Conservation (phyloP, 148 eudicot genomes). For the Rhododendron ovatum region DNA sequence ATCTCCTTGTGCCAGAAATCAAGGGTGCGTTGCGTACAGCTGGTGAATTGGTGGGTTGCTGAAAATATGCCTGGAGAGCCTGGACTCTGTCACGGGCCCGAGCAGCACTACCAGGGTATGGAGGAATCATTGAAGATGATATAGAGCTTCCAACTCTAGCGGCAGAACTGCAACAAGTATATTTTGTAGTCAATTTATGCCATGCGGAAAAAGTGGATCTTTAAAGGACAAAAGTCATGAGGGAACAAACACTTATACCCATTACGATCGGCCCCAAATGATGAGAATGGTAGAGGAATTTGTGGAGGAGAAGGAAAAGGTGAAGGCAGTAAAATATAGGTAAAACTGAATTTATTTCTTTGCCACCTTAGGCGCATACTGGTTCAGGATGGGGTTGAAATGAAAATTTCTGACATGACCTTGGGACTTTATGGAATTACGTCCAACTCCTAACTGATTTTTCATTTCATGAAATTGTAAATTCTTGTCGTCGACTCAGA, state of each 20-base stretch:
- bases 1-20: conserved; percentile 44
- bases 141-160: conserved; percentile 62
- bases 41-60: conserved; percentile 54
- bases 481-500: neutral
- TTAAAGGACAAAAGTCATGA: neutral
- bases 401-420: neutral
- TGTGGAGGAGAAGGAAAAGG: neutral
- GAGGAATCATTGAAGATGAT: conserved; percentile 65
- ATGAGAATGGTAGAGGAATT: neutral
- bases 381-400: neutral
- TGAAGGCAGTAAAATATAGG: neutral
- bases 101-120: conserved; percentile 79
- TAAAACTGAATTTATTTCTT: neutral
- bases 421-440: neutral
- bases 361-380: neutral
- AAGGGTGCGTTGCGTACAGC: conserved; percentile 37
- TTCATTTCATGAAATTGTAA: neutral
- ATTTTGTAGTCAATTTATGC: neutral
- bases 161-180: conserved; percentile 40
- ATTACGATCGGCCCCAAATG: neutral
- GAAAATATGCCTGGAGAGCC: conserved; percentile 86
- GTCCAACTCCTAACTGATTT: neutral
- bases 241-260: neutral
- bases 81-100: conserved; percentile 79
- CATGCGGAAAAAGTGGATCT: neutral